Percentiles rank a stretch among this genome's conserved stretches.
These are phyloP conservation scores for Hypoxylon rickii DNA, from an alignment of 495 filamentous ascomycete genomes.

Conservation along the genomic window DNA sequence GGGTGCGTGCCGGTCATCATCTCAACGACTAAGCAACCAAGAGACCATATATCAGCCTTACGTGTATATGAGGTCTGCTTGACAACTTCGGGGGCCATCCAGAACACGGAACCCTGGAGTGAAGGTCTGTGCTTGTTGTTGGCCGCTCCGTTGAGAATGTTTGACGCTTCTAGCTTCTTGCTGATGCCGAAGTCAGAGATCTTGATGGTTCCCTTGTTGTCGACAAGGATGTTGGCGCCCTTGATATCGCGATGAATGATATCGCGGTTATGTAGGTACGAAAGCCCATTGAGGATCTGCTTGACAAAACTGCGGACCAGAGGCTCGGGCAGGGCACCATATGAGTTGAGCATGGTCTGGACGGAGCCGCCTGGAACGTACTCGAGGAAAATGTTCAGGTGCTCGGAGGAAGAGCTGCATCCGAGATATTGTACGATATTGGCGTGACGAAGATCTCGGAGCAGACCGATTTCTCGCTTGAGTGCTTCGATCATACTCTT, in stretches of 20 bases:
- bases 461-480: conserved; percentile 92
- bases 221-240: conserved; percentile 96
- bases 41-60: conserved; percentile 99
- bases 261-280: conserved; percentile 90
- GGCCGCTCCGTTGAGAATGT: conserved; percentile 52
- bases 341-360: conserved; percentile 96
- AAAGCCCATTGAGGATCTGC: conserved; percentile 93
- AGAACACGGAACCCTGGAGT: conserved; percentile 96
- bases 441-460: conserved; percentile 91
- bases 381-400: conserved; percentile 99
- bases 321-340: conserved; percentile 90
- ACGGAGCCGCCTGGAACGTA: conserved; percentile 98
- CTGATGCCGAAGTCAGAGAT: conserved; percentile 99
- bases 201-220: conserved; percentile 99
- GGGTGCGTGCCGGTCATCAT: conserved; percentile 98
- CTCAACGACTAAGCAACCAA: conserved; percentile 95
- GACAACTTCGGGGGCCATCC: conserved; percentile 99
- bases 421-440: conserved; percentile 99
- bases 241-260: conserved; percentile 99
- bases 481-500: conserved; percentile 97
- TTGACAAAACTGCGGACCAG: conserved; percentile 95
- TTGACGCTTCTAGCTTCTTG: conserved; percentile 89
- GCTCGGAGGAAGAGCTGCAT: conserved; percentile 84
- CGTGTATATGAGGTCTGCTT: conserved; percentile 96
- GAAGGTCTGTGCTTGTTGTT: conserved; percentile 85